phyloP scores from a whole-genome alignment of 1,284 basidiomycete genomes.

The Heterobasidion parviporum region DNA sequence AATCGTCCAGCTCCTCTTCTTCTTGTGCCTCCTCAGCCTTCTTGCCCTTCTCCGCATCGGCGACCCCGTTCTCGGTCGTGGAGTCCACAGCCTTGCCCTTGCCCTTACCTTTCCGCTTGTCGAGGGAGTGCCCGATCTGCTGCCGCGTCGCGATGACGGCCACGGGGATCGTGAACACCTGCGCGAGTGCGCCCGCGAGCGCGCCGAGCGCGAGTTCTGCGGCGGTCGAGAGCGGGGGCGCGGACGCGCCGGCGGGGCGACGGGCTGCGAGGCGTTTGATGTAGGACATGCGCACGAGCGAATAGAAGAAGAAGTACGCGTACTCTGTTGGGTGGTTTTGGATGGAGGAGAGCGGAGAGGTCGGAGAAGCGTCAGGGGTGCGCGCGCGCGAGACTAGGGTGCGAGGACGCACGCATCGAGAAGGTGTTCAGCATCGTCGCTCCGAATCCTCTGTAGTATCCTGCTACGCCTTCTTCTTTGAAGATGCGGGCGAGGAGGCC shows the following conservation, averaged over 20 bases:
- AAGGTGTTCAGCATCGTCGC: constrained; percentile 99
- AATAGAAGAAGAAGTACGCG: constrained; percentile 99
- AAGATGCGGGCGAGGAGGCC: constrained; percentile 64
- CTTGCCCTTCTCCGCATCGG: background rate
- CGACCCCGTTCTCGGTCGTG: constrained; percentile 14
- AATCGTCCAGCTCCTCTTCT: constrained; percentile 41
- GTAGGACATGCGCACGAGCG: constrained; percentile 80
- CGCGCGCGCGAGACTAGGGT: background rate
- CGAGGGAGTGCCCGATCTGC: constrained; percentile 58
- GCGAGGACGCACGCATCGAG: constrained; percentile 72
- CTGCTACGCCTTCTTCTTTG: constrained; percentile 71
- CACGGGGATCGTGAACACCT: constrained; percentile 98
- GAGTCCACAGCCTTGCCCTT: constrained; percentile 24
- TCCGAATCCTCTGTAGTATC: constrained; percentile 88
- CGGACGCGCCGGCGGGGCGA: constrained; percentile 47
- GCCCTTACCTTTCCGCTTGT: constrained; percentile 8
- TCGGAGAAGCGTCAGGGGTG: background rate
- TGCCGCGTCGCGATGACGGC: constrained; percentile 97
- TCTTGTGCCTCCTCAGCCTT: background rate
- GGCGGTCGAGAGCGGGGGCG: constrained; percentile 63
- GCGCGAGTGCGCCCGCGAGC: constrained; percentile 87
- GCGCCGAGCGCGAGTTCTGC: constrained; percentile 88
- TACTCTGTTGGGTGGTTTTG: constrained; percentile 59
- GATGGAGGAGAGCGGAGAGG: constrained; percentile 1
- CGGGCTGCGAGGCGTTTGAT: constrained; percentile 57